These are phyloP conservation scores for Ascochyta lentis DNA, from an alignment of 2,329 filamentous ascomycete species.

Conservation along the genomic window DNA sequence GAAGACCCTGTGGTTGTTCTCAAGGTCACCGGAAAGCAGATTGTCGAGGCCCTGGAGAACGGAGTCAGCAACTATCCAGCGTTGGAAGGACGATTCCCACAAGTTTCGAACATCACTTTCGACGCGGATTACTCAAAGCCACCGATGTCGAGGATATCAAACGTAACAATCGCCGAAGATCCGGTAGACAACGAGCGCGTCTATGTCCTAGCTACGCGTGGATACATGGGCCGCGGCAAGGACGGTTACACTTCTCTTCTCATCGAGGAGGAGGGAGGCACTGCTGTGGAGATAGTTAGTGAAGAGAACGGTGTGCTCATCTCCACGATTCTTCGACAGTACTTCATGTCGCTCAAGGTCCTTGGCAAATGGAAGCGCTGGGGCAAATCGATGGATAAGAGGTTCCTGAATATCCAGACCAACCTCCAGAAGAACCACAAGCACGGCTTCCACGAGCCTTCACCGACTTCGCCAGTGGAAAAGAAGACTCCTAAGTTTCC, in stretches of 20 bases:
- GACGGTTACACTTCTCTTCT: conserved; percentile 82
- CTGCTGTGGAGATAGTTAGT: conserved; percentile 77
- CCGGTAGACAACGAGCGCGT: conserved; percentile 67
- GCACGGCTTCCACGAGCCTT: conserved; percentile 56
- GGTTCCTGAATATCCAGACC: conserved; percentile 72
- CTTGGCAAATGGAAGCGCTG: conserved; percentile 80
- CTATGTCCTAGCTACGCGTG: conserved; percentile 79
- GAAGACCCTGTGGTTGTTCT: conserved; percentile 88
- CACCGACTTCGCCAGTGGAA: conserved; percentile 31
- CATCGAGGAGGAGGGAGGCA: conserved; percentile 76
- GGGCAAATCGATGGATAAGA: conserved; percentile 65
- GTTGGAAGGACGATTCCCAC: conserved; percentile 81
- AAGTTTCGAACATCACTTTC: conserved; percentile 84
- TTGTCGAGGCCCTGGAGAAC: conserved; percentile 85
- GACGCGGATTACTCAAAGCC: conserved; percentile 71
- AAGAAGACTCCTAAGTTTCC: conserved; percentile 21
- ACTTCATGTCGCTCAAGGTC: conserved; percentile 86
- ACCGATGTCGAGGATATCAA: conserved; percentile 68
- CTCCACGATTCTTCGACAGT: conserved; percentile 84
- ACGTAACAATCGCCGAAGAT: conserved; percentile 65
- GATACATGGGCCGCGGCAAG: conserved; percentile 89
- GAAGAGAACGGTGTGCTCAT: conserved; percentile 90
- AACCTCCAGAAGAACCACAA: conserved; percentile 62
- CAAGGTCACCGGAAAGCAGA: conserved; percentile 71
- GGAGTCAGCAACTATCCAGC: conserved; percentile 81